Evolutionary conservation across 192 early-diverging fungal genomes (phyloP), one percentile per base, ranked within the genome.

Genomic region (Obelidium mucronatum): DNA sequence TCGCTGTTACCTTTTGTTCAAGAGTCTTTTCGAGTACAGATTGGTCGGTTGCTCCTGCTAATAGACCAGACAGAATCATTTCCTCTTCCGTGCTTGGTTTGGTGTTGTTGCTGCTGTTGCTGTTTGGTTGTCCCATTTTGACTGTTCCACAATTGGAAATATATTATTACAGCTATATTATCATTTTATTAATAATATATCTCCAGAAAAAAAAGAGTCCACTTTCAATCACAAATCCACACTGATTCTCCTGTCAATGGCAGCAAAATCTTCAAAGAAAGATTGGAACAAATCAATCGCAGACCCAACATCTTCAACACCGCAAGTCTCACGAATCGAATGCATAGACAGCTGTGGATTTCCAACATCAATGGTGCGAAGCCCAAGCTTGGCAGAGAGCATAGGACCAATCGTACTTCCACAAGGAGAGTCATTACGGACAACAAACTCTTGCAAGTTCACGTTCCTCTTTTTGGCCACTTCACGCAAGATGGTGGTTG

Each of bases 391-490:
- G 3, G 95, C 91, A 78, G 90, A 92, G 30, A 99, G 84, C 92
- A 99, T 95, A 24, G 98, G 98, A 2, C 98, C 98, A 79, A 99
- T 99, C 22, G 97, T 98, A 26, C 92, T 93, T 2, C 98, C 98
- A 79, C 98, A 98, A 6, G 95, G 87, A 58, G 89, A 93, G 77
- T 99, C 98, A 78, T 97, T 98, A 73, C 96, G 87, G 33, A 98
- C 89, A 13, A 91, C 85, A 77, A 89, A 87, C 76, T 92, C 87
- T 71, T 98, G 97, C 70, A 97, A 67, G 19, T 93, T 94, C 30
- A 98, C 92, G 55, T 80, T 80, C 66, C 89, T 82, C 75, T 91
- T 91, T 71, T 89, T 86, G 67, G 93, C 96, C 58, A 93, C 85
- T 67, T 95, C 91, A 31, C 85, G 75, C 22, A 89, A 51, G 26